Evolutionary conservation across 805 yeast species (phyloP).

Genomic region (Lipomyces oligophaga): DNA sequence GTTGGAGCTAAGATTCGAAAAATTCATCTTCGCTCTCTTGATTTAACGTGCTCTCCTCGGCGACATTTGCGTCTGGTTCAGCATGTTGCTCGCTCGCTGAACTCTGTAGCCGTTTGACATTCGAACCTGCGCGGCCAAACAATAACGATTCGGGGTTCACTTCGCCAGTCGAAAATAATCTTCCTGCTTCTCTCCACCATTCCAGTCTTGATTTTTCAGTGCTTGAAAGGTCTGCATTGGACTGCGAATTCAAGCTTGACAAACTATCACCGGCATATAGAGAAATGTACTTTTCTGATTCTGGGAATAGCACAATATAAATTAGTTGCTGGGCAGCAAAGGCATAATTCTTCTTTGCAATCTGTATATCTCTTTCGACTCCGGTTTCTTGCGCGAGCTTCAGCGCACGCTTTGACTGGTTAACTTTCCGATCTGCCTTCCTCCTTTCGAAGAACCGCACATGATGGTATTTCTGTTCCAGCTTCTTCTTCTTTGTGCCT

Average conservation of each 20-base stretch:
- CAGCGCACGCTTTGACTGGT: constrained; percentile 7
- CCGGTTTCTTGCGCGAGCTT: constrained; percentile 1
- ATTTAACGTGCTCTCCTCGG: background rate
- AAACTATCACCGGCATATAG: constrained; percentile 26
- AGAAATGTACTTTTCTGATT: constrained; percentile 27
- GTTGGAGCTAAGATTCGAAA: too few relatives aligned
- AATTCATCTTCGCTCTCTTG: constrained; percentile 20
- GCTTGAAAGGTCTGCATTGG: constrained; percentile 3
- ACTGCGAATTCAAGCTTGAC: background rate
- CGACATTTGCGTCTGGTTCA: constrained; percentile 1
- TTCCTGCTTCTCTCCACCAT: constrained; percentile 14
- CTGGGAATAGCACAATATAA: constrained; percentile 29
- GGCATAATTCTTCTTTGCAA: constrained; percentile 7
- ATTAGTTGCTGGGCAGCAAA: constrained; percentile 26
- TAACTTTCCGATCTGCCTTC: constrained; percentile 29
- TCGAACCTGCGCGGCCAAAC: constrained; percentile 13
- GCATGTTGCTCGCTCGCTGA: background rate
- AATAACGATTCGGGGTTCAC: constrained; percentile 16
- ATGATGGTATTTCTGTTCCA: constrained; percentile 81
- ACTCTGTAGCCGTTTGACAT: background rate
- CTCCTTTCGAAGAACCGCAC: constrained; percentile 64
- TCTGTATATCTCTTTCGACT: constrained; percentile 5
- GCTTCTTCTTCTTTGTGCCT: constrained; percentile 46
- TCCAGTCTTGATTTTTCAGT: constrained; percentile 15
- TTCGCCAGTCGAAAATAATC: constrained; percentile 10